phyloP scores from a whole-genome alignment of 306 rosid species.

The Cicer judaicum region DNA sequence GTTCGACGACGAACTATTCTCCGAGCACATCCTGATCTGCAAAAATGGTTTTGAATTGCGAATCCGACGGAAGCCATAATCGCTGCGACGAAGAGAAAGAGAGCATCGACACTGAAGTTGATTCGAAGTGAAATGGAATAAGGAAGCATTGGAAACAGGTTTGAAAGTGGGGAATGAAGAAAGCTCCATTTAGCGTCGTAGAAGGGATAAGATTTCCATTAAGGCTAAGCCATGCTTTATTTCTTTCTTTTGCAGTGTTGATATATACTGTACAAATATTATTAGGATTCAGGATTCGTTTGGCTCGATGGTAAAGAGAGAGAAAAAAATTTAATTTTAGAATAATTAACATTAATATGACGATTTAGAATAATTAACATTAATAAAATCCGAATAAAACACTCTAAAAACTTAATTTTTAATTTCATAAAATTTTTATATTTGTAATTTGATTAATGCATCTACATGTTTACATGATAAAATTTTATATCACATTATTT shows the following conservation, averaged over 20 bases:
- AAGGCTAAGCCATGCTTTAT: neutral
- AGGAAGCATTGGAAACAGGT: conserved; percentile 46
- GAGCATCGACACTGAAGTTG: conserved; percentile 44
- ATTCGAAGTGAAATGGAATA: conserved; percentile 48
- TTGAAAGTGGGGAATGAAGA: conserved; percentile 49
- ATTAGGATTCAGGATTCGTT: too few species aligned
- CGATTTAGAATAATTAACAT: too few species aligned
- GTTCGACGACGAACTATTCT: conserved; percentile 37
- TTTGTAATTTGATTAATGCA: too few species aligned
- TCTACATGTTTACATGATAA: too few species aligned
- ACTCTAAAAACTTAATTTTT: too few species aligned
- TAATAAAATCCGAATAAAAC: too few species aligned
- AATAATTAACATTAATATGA: too few species aligned
- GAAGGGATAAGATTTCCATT: conserved; percentile 41
- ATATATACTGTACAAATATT: too few species aligned
- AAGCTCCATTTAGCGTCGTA: conserved; percentile 56
- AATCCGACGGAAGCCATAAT: conserved; percentile 34
- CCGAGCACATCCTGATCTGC: conserved; percentile 50
- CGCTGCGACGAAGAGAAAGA: conserved; percentile 33
- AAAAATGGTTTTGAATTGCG: conserved; percentile 42
- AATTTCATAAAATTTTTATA: too few species aligned
- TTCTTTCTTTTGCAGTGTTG: neutral
- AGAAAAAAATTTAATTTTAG: too few species aligned
- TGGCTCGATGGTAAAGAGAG: too few species aligned
- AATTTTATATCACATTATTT: too few species aligned